These are phyloP conservation scores for Candolleomyces eurysporus DNA, from an alignment of 768 basidiomycete species.

Conservation along the genomic window DNA sequence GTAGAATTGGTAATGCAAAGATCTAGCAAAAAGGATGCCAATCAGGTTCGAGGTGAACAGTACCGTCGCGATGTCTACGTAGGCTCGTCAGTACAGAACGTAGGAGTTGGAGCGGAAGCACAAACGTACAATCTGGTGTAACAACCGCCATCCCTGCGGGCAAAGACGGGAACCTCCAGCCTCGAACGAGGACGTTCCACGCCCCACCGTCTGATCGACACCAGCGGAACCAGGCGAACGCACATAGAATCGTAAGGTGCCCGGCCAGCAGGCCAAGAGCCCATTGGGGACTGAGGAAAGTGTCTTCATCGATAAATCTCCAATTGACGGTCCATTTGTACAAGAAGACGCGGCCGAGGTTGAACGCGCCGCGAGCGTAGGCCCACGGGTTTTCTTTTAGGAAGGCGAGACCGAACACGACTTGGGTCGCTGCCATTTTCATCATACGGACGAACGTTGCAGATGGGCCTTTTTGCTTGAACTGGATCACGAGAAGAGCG, in stretches of 20 bases:
- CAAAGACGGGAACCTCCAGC: constrained; percentile 45
- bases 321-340: constrained; percentile 99
- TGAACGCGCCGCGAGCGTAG: constrained; percentile 79
- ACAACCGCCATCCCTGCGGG: constrained; percentile 48
- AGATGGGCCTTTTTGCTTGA: constrained; percentile 66
- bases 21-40: constrained; percentile 89
- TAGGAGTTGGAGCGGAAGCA: background rate
- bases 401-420: constrained; percentile 69
- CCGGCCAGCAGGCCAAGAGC: constrained; percentile 61
- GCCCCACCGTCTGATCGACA: constrained; percentile 72
- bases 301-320: constrained; percentile 79
- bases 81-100: constrained; percentile 10
- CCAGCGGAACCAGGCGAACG: constrained; percentile 77
- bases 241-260: constrained; percentile 57
- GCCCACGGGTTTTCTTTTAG: constrained; percentile 53
- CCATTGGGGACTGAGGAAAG: constrained; percentile 66
- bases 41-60: constrained; percentile 91
- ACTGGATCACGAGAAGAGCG: constrained; percentile 77
- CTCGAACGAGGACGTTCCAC: constrained; percentile 49
- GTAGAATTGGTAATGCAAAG: constrained; percentile 97
- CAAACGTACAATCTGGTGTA: constrained; percentile 61
- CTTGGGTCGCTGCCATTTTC: constrained; percentile 49
- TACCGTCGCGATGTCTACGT: constrained; percentile 70
- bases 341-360: constrained; percentile 84
- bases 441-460: constrained; percentile 50